Evolutionary conservation across 768 basidiomycete species (phyloP).

Genomic region (Suillus subluteus): DNA sequence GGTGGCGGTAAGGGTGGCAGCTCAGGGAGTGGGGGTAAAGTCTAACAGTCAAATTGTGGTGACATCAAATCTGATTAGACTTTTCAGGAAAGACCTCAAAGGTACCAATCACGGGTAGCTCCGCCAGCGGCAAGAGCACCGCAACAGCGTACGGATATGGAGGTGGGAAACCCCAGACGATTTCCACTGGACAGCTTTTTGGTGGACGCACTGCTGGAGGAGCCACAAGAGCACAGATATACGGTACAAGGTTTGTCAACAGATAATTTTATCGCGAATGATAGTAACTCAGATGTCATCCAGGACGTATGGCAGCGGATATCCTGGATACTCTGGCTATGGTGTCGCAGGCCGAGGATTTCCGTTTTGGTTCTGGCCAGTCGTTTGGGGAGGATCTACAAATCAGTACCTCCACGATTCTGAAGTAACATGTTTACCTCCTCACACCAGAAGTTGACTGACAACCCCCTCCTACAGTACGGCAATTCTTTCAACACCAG

Average conservation of each 20-base stretch:
- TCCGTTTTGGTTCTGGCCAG: constrained; percentile 70
- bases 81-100: constrained; percentile 13
- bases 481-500: constrained; percentile 46
- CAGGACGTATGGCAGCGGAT: constrained; percentile 66
- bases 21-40: constrained; percentile 5
- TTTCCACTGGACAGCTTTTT: constrained; percentile 49
- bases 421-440: constrained; percentile 40
- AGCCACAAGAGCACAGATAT: constrained; percentile 48
- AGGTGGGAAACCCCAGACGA: constrained; percentile 34
- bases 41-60: background rate
- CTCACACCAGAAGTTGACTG: constrained; percentile 14
- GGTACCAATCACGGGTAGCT: constrained; percentile 25
- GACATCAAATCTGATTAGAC: background rate
- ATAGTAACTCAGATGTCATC: background rate
- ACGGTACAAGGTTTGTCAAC: constrained; percentile 44
- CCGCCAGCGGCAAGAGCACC: constrained; percentile 26
- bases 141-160: constrained; percentile 39
- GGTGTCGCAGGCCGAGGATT: constrained; percentile 56
- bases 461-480: constrained; percentile 41
- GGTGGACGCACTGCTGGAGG: constrained; percentile 56
- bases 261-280: constrained; percentile 4
- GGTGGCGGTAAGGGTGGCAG: constrained; percentile 10
- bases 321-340: constrained; percentile 49
- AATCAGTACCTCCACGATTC: constrained; percentile 39
- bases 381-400: constrained; percentile 48